phyloP scores from a whole-genome alignment of 169 alveolate species.

The Prorocentrum cordatum region DNA sequence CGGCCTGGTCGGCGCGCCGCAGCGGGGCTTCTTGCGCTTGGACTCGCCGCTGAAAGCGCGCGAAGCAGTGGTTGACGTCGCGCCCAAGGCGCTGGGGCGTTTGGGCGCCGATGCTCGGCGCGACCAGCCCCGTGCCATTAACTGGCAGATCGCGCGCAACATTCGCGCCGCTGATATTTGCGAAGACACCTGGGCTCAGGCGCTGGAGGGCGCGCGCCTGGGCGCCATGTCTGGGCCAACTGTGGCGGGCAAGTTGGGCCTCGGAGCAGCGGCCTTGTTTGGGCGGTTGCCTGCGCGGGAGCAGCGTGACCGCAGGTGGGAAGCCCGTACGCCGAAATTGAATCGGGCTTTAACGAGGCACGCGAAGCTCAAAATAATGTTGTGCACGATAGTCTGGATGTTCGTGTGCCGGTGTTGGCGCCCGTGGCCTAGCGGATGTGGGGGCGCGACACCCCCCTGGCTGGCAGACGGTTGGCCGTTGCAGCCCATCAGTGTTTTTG shows the following conservation, averaged over 20 bases:
- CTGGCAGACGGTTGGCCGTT: constrained; percentile 1
- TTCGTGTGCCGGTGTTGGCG: background rate
- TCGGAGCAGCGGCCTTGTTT: background rate
- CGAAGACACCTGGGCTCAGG: background rate
- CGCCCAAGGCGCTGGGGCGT: background rate
- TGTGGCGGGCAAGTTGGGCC: background rate
- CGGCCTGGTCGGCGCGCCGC: background rate
- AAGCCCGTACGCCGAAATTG: constrained; percentile 7
- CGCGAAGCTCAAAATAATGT: background rate
- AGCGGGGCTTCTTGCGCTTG: background rate
- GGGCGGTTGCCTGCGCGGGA: constrained; percentile 13
- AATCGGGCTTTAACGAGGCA: background rate
- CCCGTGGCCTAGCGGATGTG: background rate
- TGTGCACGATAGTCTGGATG: background rate
- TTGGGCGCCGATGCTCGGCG: background rate
- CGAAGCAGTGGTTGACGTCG: background rate
- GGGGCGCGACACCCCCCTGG: constrained; percentile 11
- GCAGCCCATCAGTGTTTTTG: background rate
- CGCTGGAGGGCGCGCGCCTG: background rate
- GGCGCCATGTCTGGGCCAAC: background rate
- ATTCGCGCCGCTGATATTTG: background rate
- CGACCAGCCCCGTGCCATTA: background rate
- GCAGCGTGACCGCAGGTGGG: constrained; percentile 14
- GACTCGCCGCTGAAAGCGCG: background rate
- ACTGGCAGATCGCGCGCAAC: background rate